Evolutionary conservation across 2,329 filamentous ascomycete species (phyloP), one percentile per base, ranked within the genome.

Genomic region (Xylariales sp.): DNA sequence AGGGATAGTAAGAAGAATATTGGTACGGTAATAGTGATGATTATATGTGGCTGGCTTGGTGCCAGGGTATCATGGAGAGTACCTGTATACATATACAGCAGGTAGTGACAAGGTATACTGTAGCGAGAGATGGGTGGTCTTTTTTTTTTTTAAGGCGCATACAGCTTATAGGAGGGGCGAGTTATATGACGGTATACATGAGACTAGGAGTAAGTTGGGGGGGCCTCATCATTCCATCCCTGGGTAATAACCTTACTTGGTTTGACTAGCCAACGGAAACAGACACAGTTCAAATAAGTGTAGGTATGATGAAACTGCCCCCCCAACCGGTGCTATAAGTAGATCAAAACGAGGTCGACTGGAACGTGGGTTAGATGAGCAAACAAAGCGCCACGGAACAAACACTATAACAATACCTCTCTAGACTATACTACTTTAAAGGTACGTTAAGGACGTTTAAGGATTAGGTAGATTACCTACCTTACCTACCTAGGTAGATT

Each of bases 321-420:
- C 14, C 39, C 14, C 39, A 41, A 41, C 12, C 10, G 14, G 5
- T 41, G 10, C 39, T 14, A 4, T 41, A 4, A 41, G 39, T 30
- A 16, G 14, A 52, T 52, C 10, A n/a, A 14, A 34, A 34, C n/a
- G 45, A 6, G 36, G 4, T 16, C 16, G 68, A 73, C 71, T 75
- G 73, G 74, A 75, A 75, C 71, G 74, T 75, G 71, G 70, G 70
- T 71, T 71, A 72, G 72, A 73, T 74, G 69, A 74, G 63, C 60
- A 67, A 57, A 67, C 39, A 67, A 49, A 41, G 71, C 71, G 69
- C 72, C 73, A 75, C 71, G 71, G 30, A 43, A n/a, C 34, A 23
- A 10, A 23, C 23, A 23, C 23, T 23, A 23, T 23, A 23, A 23
- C 23, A 23, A 23, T 23, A 23, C 23, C 23, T 23, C 23, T 23